A percentile compares a stretch with the other conserved stretches of the same genome.
Conservation (phyloP, 2,329 filamentous ascomycete species). For the Pseudonectria buxi region DNA sequence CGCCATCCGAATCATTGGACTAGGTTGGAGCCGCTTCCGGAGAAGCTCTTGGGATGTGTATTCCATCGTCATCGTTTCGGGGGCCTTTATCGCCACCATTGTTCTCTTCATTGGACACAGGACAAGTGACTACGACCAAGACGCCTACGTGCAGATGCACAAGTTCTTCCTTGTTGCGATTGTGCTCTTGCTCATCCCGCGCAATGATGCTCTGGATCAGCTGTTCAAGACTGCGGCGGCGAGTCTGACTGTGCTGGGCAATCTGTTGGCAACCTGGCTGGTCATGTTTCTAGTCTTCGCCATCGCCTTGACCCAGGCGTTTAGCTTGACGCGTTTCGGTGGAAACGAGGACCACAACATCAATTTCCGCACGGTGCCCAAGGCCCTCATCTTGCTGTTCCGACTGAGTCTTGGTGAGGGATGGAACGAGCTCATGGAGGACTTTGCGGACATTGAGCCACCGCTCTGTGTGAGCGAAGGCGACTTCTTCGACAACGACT, state of each 20-base stretch:
- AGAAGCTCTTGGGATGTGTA: constrained; percentile 95
- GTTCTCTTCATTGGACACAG: constrained; percentile 61
- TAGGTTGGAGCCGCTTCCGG: constrained; percentile 87
- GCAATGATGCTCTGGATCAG: constrained; percentile 95
- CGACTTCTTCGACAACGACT: constrained; percentile 82
- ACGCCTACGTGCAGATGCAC: constrained; percentile 71
- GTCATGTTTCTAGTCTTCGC: constrained; percentile 94
- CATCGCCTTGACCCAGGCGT: constrained; percentile 92
- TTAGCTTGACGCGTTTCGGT: constrained; percentile 88
- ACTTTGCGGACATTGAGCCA: constrained; percentile 73
- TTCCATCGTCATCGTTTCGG: constrained; percentile 70
- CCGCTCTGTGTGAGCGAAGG: constrained; percentile 70
- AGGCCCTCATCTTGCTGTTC: constrained; percentile 88
- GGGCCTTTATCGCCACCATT: constrained; percentile 73
- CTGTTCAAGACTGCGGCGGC: constrained; percentile 98
- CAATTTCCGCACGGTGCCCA: constrained; percentile 91
- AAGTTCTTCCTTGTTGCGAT: constrained; percentile 92
- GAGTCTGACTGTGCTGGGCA: constrained; percentile 82
- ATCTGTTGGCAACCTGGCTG: constrained; percentile 92
- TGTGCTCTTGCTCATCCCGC: constrained; percentile 81
- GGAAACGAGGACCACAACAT: constrained; percentile 65
- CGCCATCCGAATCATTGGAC: constrained; percentile 72
- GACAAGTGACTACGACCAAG: constrained; percentile 32
- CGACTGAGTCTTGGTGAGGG: constrained; percentile 89
- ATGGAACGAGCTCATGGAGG: constrained; percentile 96